phyloP scores from a whole-genome alignment of 2,329 filamentous ascomycete species.

The Curvularia verruculosa region DNA sequence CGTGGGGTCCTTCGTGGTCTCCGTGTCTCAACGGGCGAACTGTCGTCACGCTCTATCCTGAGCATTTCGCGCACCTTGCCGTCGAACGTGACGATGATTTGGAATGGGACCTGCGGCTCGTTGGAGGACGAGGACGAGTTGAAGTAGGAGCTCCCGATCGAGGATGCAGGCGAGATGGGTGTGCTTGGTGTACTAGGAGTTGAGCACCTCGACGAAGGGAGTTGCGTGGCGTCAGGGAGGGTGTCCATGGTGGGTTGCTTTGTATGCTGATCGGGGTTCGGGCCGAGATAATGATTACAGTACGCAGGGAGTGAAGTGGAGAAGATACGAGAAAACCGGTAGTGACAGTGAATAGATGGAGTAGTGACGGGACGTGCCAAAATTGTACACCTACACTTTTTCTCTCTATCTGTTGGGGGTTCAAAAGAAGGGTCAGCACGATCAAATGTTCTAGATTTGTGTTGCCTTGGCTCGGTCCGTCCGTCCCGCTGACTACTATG shows the following conservation, averaged over 20 bases:
- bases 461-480: neutral
- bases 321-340: neutral
- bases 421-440: neutral
- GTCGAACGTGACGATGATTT: constrained; percentile 38
- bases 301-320: neutral
- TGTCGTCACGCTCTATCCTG: constrained; percentile 25
- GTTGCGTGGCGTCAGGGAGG: neutral
- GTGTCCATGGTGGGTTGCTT: constrained; percentile 9
- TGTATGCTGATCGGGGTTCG: constrained; percentile 3
- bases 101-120: constrained; percentile 29
- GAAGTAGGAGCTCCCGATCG: constrained; percentile 7
- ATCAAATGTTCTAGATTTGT: neutral
- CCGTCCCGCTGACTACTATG: neutral
- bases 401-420: neutral
- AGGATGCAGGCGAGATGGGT: constrained; percentile 14
- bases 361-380: neutral
- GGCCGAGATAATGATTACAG: neutral
- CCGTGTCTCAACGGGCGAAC: constrained; percentile 9
- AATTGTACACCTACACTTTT: neutral
- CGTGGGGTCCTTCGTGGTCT: constrained; percentile 8
- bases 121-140: constrained; percentile 14
- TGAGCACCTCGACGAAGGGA: constrained; percentile 5
- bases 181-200: constrained; percentile 7
- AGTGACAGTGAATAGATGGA: neutral
- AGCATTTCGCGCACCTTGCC: constrained; percentile 37